Conservation (phyloP, 768 basidiomycete species). For the Mycena latifolia region DNA sequence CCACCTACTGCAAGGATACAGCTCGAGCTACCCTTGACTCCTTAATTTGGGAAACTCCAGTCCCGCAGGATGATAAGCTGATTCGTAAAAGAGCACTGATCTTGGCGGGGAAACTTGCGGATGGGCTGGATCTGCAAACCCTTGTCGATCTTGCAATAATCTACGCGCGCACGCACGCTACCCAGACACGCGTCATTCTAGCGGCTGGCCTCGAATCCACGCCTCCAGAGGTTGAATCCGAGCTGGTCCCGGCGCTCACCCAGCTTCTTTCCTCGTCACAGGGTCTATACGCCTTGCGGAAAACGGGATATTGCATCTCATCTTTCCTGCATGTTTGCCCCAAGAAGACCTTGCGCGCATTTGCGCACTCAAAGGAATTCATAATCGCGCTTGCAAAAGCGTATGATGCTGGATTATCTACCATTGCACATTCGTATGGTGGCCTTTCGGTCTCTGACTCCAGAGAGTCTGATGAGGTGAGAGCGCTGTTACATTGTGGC, state of each 20-base stretch:
- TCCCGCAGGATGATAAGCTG: slow-evolving; percentile 51
- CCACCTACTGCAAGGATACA: slow-evolving; percentile 68
- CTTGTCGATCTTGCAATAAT: slow-evolving; percentile 75
- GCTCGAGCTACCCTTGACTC: slow-evolving; percentile 65
- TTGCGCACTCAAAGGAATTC: slow-evolving; percentile 65
- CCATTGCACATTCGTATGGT: slow-evolving; percentile 72
- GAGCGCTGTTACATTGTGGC: too few relatives aligned
- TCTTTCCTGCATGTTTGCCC: slow-evolving; percentile 67
- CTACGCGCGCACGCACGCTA: slow-evolving; percentile 59
- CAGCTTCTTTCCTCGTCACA: slow-evolving; percentile 58
- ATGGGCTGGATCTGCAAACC: slow-evolving; percentile 61
- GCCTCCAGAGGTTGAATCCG: slow-evolving; percentile 49
- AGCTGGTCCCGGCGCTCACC: slow-evolving; percentile 71
- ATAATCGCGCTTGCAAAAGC: slow-evolving; percentile 67
- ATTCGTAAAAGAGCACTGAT: slow-evolving; percentile 64
- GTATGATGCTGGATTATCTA: slow-evolving; percentile 70
- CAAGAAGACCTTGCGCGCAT: slow-evolving; percentile 60
- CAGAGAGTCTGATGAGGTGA: slow-evolving; percentile 38
- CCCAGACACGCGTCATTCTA: slow-evolving; percentile 61
- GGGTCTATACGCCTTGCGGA: slow-evolving; percentile 76
- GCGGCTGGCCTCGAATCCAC: slow-evolving; percentile 50
- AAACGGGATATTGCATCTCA: slow-evolving; percentile 68
- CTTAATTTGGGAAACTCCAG: slow-evolving; percentile 67
- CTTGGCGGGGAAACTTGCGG: slow-evolving; percentile 67
- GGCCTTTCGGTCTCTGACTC: slow-evolving; percentile 54